Percentiles rank a stretch among this genome's conserved stretches.
These are phyloP conservation scores for Aspergillus coremiiformis DNA, from an alignment of 495 filamentous ascomycete genomes.

Conservation along the genomic window DNA sequence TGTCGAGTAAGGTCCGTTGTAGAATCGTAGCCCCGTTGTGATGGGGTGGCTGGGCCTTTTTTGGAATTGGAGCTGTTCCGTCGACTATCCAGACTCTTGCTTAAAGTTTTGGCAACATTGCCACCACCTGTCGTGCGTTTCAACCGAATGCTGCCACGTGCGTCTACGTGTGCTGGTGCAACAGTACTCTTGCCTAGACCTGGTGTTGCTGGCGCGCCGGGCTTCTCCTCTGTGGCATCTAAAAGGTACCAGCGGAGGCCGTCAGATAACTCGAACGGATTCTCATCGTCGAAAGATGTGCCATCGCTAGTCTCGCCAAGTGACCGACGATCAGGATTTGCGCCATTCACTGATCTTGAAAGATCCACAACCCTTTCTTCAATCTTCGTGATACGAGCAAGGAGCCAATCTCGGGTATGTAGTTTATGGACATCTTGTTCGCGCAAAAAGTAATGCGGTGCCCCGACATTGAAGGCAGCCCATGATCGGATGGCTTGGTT, in stretches of 20 bases:
- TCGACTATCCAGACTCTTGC: constrained; percentile 80
- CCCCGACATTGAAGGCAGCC: constrained; percentile 97
- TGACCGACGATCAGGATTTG: constrained; percentile 49
- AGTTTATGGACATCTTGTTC: constrained; percentile 88
- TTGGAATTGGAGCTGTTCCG: constrained; percentile 77
- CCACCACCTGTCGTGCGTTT: constrained; percentile 48
- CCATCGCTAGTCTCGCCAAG: constrained; percentile 49
- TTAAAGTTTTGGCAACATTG: constrained; percentile 67
- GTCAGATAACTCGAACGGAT: constrained; percentile 94
- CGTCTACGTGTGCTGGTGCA: constrained; percentile 79
- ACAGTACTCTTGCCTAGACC: constrained; percentile 86
- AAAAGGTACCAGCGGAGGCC: constrained; percentile 93
- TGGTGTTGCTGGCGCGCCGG: constrained; percentile 86
- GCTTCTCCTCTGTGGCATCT: constrained; percentile 88
- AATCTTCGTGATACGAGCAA: constrained; percentile 85
- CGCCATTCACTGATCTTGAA: constrained; percentile 58
- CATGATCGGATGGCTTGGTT: constrained; percentile 91
- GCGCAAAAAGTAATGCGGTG: constrained; percentile 91
- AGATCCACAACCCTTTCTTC: constrained; percentile 93
- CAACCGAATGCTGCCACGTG: constrained; percentile 59
- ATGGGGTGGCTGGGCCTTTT: constrained; percentile 45
- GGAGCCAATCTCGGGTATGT: constrained; percentile 77
- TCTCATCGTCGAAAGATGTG: constrained; percentile 77
- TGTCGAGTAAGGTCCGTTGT: constrained; percentile 30
- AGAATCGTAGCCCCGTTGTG: constrained; percentile 30